Evolutionary conservation across 495 filamentous ascomycete genomes (phyloP).

Genomic region (Oleoguttula mirabilis): DNA sequence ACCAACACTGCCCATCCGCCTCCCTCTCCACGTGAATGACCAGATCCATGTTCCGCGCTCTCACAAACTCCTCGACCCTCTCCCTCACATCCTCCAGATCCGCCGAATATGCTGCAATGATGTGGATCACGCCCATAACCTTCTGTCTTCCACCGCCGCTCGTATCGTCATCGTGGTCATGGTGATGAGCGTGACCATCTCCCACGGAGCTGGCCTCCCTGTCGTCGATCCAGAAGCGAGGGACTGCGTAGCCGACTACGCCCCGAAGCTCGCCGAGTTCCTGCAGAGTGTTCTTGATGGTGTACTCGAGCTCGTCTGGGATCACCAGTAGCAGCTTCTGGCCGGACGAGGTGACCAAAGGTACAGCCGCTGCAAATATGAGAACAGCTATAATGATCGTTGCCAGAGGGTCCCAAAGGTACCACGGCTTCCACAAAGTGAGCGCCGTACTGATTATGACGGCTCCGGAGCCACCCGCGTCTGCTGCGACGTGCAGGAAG

Average conservation of each 20-base stretch:
- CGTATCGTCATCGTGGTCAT: conserved; percentile 23
- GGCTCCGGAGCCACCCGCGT: conserved; percentile 86
- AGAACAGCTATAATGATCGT: conserved; percentile 87
- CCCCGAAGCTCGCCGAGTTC: conserved; percentile 73
- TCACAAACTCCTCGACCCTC: conserved; percentile 27
- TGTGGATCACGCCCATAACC: conserved; percentile 32
- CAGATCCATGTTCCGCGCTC: conserved; percentile 28
- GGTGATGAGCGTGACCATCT: conserved; percentile 23
- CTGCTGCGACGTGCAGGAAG: conserved; percentile 88
- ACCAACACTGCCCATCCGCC: conserved; percentile 30
- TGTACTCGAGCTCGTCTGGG: conserved; percentile 78
- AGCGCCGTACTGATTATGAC: conserved; percentile 87
- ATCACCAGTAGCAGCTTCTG: conserved; percentile 70
- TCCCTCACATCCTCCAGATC: conserved; percentile 33
- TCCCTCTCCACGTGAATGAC: conserved; percentile 33
- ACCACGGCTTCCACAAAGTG: conserved; percentile 75
- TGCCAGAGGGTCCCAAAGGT: conserved; percentile 90
- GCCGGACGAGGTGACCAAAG: conserved; percentile 75
- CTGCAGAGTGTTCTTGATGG: conserved; percentile 68
- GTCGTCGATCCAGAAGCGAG: conserved; percentile 82
- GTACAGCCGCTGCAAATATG: conserved; percentile 79
- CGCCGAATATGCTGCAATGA: conserved; percentile 24
- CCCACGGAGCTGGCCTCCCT: conserved; percentile 40
- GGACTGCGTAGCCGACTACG: conserved; percentile 73
- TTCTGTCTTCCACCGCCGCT: conserved; percentile 17